phyloP scores from a whole-genome alignment of 129 eudicot genomes.

The Flaveria ramosissima region DNA sequence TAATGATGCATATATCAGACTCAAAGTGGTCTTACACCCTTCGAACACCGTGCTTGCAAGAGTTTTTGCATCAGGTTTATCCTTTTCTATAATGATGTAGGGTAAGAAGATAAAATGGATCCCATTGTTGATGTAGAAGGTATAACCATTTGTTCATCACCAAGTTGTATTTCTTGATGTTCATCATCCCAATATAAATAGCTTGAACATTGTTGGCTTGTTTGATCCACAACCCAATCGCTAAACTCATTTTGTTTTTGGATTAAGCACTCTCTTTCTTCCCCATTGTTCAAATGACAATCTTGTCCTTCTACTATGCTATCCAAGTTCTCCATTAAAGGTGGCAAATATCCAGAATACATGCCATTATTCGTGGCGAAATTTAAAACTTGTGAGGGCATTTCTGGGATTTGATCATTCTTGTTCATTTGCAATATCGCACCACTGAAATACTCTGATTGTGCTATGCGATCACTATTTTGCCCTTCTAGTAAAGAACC shows the following conservation, averaged over 20 bases:
- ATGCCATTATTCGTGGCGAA: conserved; percentile 29
- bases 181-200: conserved; percentile 77
- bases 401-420: conserved; percentile 29
- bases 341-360: conserved; percentile 52
- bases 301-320: conserved; percentile 42
- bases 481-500: conserved; percentile 35
- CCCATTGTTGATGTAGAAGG: conserved; percentile 56
- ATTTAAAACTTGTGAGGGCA: conserved; percentile 26
- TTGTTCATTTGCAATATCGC: conserved; percentile 48
- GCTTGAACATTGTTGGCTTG: conserved; percentile 48
- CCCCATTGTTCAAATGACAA: conserved; percentile 46
- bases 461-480: conserved; percentile 21
- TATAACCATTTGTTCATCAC: conserved; percentile 41
- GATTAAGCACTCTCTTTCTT: conserved; percentile 44
- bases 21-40: no score
- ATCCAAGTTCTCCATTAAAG: conserved; percentile 53
- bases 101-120: conserved; percentile 53
- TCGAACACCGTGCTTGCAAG: no score
- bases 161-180: conserved; percentile 44
- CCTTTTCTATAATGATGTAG: conserved; percentile 48
- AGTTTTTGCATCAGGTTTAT: no score
- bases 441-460: conserved; percentile 35
- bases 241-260: conserved; percentile 53
- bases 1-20: conserved; percentile 19
- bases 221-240: conserved; percentile 66